Base-by-base conservation (phyloP, 2,329 filamentous ascomycete species). In the Parastagonospora nodorum region DNA sequence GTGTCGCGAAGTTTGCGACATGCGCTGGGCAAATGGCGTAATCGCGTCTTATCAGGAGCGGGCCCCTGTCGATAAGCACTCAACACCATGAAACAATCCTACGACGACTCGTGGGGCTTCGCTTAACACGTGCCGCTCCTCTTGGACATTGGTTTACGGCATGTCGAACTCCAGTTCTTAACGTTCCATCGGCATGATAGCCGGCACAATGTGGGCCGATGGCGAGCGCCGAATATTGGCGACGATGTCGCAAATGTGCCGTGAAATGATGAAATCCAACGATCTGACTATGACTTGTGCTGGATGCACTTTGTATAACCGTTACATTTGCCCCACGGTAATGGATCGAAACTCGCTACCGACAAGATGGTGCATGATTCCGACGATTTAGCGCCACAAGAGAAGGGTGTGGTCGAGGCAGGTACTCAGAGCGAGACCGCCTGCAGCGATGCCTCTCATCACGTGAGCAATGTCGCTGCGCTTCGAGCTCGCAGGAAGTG, bases 401-500 rank as follows among this genome's bases (percentile, higher is more conserved):
- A 64, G 16, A 63, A 63, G 37, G 40, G 29, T 15, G 50, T 52
- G 5, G 8, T 45, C 14, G 47, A 47, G 2, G 38, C 24, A 10
- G 41, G 10, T 19, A 19, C 31, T 4, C 46, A 50, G 9, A 58
- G 50, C 31, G 50, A 66, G 39, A 32, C 29, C n/a, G n/a, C n/a
- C n/a, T n/a, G n/a, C 2, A 53, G 44, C 14, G 45, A 57, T 19
- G n/a, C 45, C 5, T 24, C 46, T 29, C 35, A 53, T 35, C 5
- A 47, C 8, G 50, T 56, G 15, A 50, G 51, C 19, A 53, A 58
- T 48, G 45, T 45, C 10, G 51, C 47, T 14, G 54, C 48, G 2
- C 45, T 57, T 28, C 48, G 48, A 15, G 63, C 58, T n/a, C 50
- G 58, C 28, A 55, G 53, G 39, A 67, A 64, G 63, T 62, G 50